phyloP scores from a whole-genome alignment of 352 stramenopile genomes.

The Stephanocyclus meneghinianus region DNA sequence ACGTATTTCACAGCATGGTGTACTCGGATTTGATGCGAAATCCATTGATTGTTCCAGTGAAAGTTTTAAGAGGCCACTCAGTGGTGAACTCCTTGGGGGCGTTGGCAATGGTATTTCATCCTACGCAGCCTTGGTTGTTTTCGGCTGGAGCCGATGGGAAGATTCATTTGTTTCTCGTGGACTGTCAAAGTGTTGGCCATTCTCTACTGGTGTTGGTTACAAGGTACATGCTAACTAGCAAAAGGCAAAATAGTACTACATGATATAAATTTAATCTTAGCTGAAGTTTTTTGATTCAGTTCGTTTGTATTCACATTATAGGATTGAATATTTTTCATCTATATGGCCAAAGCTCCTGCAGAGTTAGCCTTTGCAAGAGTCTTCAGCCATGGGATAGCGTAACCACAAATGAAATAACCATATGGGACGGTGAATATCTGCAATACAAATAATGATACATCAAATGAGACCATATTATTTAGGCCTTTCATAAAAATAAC shows the following conservation, averaged over 20 bases:
- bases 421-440: slow-evolving; percentile 87
- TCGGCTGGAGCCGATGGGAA: slow-evolving; percentile 92
- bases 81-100: slow-evolving; percentile 89
- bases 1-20: slow-evolving; percentile 99
- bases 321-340: background rate
- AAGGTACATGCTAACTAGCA: no score
- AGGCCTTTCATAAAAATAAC: background rate
- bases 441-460: background rate
- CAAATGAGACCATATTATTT: background rate
- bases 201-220: no score
- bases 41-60: slow-evolving; percentile 98
- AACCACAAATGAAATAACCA: slow-evolving; percentile 81
- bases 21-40: slow-evolving; percentile 99
- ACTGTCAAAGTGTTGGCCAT: background rate
- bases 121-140: slow-evolving; percentile 92
- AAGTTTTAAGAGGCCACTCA: slow-evolving; percentile 93
- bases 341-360: background rate
- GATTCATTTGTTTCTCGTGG: slow-evolving; percentile 90
- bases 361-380: background rate
- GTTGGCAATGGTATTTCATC: slow-evolving; percentile 95
- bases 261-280: no score
- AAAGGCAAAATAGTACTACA: no score
- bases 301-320: background rate
- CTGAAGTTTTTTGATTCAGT: no score
- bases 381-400: slow-evolving; percentile 68